Evolutionary conservation across 192 early-diverging fungal genomes (phyloP).

Genomic region (Backusella morwellensis): DNA sequence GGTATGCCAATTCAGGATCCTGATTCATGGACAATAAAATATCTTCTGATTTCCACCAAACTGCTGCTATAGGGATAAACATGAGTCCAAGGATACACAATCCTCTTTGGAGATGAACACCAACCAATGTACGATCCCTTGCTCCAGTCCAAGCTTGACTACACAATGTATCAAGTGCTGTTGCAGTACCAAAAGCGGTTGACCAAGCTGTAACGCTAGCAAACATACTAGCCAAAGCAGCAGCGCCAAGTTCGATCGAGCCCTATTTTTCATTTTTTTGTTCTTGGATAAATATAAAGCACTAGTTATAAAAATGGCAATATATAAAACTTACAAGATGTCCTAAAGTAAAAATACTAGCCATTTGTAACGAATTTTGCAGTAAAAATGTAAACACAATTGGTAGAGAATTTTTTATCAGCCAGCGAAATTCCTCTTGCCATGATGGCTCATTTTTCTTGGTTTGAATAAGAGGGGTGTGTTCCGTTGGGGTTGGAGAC

Average conservation of each 20-base stretch:
- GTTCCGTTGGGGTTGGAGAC: slow-evolving; percentile 4
- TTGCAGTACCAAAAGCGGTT: slow-evolving; percentile 63
- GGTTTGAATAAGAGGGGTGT: neutral
- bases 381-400: slow-evolving; percentile 29
- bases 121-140: slow-evolving; percentile 59
- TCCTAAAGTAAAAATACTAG: slow-evolving; percentile 27
- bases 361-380: slow-evolving; percentile 30
- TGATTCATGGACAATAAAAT: slow-evolving; percentile 24
- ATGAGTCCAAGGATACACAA: slow-evolving; percentile 26
- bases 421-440: slow-evolving; percentile 20
- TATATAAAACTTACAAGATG: slow-evolving; percentile 17
- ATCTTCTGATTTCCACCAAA: slow-evolving; percentile 27
- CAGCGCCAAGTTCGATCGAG: slow-evolving; percentile 60
- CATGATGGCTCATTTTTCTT: slow-evolving; percentile 5
- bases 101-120: slow-evolving; percentile 63
- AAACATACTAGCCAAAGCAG: slow-evolving; percentile 73
- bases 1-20: slow-evolving; percentile 21
- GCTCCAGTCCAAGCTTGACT: slow-evolving; percentile 71
- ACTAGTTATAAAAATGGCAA: neutral
- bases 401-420: slow-evolving; percentile 35
- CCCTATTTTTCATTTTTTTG: slow-evolving; percentile 23
- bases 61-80: slow-evolving; percentile 27
- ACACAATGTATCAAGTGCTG: slow-evolving; percentile 78
- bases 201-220: slow-evolving; percentile 65
- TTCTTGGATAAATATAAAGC: neutral